phyloP scores from a whole-genome alignment of 306 rosid genomes.

The Luffa acutangula region DNA sequence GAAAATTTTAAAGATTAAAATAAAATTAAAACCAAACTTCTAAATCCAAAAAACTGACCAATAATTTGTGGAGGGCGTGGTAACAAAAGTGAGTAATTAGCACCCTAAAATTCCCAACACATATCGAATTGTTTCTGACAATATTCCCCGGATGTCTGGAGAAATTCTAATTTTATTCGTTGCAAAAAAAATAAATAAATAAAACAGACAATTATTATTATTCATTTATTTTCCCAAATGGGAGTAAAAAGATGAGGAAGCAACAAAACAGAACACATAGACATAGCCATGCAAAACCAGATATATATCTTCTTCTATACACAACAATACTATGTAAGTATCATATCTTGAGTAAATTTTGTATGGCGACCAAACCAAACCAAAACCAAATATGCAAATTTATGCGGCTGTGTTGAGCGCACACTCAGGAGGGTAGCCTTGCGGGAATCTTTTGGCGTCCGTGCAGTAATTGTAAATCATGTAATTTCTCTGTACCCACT shows the following conservation, averaged over 20 bases:
- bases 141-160: neutral
- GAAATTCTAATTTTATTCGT: neutral
- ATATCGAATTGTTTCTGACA: neutral
- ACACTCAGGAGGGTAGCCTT: constrained; percentile 50
- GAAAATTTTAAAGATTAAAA: neutral
- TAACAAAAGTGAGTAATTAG: neutral
- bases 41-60: neutral
- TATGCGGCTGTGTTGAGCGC: neutral
- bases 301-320: neutral
- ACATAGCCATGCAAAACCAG: neutral
- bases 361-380: neutral
- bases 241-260: neutral
- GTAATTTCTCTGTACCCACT: constrained; percentile 49
- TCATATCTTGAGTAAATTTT: neutral
- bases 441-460: constrained; percentile 43
- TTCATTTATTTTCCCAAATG: neutral
- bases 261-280: neutral
- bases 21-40: no score
- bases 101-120: neutral
- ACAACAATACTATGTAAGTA: neutral
- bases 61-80: neutral
- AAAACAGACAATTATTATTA: neutral
- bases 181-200: neutral
- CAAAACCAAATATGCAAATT: neutral
- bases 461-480: constrained; percentile 55